A percentile compares a stretch with the other conserved stretches of the same genome.
These are phyloP conservation scores for Juncus effusus DNA, from an alignment of 176 grass and related monocot species.

Conservation along the genomic window DNA sequence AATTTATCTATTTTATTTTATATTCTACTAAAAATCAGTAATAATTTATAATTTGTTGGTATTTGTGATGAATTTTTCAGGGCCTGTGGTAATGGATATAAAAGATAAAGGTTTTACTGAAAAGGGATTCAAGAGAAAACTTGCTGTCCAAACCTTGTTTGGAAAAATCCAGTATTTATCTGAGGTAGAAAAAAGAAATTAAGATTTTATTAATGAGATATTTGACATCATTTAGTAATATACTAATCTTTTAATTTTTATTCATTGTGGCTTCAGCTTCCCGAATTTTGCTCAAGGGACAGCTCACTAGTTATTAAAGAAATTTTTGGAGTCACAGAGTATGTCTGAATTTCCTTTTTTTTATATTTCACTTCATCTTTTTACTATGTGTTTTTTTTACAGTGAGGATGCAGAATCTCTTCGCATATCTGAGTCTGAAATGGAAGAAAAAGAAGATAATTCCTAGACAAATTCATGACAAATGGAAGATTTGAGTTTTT, in stretches of 20 bases:
- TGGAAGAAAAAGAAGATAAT: constrained; percentile 14
- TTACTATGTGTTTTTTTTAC: constrained; percentile 15
- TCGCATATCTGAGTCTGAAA: constrained; percentile 39
- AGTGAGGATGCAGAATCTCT: constrained; percentile 90
- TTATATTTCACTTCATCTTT: constrained; percentile 10
- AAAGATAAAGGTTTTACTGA: constrained; percentile 64
- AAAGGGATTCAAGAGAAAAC: constrained; percentile 65
- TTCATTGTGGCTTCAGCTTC: constrained; percentile 53
- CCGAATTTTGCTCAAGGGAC: constrained; percentile 75
- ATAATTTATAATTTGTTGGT: constrained; percentile 9
- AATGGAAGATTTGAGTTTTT: neutral
- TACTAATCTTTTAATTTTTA: constrained; percentile 24
- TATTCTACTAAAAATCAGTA: too few relatives aligned
- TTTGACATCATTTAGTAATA: neutral
- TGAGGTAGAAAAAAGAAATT: constrained; percentile 45
- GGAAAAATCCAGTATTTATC: constrained; percentile 82
- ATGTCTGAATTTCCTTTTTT: constrained; percentile 30
- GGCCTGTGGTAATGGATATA: constrained; percentile 75
- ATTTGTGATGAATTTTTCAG: constrained; percentile 42
- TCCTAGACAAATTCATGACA: neutral
- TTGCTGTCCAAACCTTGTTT: constrained; percentile 77
- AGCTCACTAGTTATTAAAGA: constrained; percentile 84
- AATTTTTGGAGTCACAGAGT: constrained; percentile 98
- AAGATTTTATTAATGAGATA: neutral
- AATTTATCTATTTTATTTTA: too few relatives aligned